Conservation (phyloP, 139 green algal genomes). For the Chlamydomonas incerta region DNA sequence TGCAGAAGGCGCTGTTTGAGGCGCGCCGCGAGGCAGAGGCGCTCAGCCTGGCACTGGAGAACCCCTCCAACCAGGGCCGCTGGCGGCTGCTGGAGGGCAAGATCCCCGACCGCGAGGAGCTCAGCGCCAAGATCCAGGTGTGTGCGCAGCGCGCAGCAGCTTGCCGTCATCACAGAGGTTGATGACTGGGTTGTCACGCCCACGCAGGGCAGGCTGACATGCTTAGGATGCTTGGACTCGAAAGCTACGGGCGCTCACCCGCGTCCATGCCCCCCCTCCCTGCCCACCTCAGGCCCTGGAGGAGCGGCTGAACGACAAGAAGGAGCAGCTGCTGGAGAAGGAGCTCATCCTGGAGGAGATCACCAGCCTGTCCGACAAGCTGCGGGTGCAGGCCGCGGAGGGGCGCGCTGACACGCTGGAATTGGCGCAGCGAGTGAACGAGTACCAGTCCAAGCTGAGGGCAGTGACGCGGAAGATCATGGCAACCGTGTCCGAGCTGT, state of each 20-base stretch:
- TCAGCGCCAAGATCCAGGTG: constrained; percentile 72
- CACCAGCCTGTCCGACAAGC: constrained; percentile 52
- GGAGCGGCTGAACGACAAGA: constrained; percentile 81
- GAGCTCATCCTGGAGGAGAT: constrained; percentile 86
- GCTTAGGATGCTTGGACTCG: too few species aligned
- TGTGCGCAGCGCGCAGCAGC: background rate
- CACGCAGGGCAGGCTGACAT: too few species aligned
- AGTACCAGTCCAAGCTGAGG: constrained; percentile 75
- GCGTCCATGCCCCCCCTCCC: background rate
- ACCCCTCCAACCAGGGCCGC: constrained; percentile 71
- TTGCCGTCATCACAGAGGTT: too few species aligned
- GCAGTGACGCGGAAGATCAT: constrained; percentile 84
- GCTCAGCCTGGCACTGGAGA: constrained; percentile 77
- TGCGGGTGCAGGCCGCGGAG: constrained; percentile 63
- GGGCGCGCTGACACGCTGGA: constrained; percentile 70
- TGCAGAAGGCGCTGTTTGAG: constrained; percentile 76
- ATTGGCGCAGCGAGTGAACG: constrained; percentile 76
- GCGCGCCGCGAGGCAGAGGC: constrained; percentile 66
- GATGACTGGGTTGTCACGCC: too few species aligned
- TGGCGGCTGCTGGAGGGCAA: constrained; percentile 81
- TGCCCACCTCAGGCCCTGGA: constrained; percentile 56
- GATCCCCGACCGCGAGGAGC: constrained; percentile 83
- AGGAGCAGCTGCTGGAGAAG: constrained; percentile 85
- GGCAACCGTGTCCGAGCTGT: constrained; percentile 89
- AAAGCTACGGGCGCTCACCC: too few species aligned